A percentile compares a stretch with the other conserved stretches of the same genome.
Conservation (phyloP, 1,284 basidiomycete species). For the Ceratobasidium papillatum region DNA sequence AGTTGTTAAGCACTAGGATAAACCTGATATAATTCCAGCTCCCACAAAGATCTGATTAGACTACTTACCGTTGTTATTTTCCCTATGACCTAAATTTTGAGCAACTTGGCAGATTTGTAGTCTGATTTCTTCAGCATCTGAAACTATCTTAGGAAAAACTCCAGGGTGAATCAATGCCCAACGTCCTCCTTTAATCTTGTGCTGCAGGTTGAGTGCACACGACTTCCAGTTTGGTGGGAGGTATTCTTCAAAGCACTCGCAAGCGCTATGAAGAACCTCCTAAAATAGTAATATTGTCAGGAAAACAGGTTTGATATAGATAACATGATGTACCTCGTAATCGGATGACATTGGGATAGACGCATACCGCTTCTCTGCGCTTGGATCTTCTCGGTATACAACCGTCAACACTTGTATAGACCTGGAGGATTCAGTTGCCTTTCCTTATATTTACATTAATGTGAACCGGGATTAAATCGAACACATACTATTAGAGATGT, state of each 20-base stretch:
- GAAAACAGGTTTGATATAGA: neutral
- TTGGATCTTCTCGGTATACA: neutral
- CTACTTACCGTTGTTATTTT: conserved; percentile 1
- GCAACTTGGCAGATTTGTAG: neutral
- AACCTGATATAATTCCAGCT: neutral
- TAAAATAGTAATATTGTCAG: neutral
- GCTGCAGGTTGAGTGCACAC: conserved; percentile 11
- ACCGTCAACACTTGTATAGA: neutral
- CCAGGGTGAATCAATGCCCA: conserved; percentile 28
- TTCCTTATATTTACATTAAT: neutral
- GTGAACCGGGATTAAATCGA: neutral
- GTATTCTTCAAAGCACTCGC: conserved; percentile 27
- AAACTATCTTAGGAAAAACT: neutral
- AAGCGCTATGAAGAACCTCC: conserved; percentile 20
- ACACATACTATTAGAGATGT: neutral
- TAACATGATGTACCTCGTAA: neutral
- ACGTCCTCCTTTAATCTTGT: conserved; percentile 15
- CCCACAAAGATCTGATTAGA: no score
- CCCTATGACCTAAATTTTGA: neutral
- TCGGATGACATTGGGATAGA: conserved; percentile 10
- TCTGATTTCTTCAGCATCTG: conserved; percentile 8
- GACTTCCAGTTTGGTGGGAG: conserved; percentile 11
- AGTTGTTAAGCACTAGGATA: neutral
- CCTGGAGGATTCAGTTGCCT: neutral
- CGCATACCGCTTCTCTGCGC: conserved; percentile 6